Base-by-base conservation (phyloP, 75 land plant species). In the Sequoiadendron giganteum region DNA sequence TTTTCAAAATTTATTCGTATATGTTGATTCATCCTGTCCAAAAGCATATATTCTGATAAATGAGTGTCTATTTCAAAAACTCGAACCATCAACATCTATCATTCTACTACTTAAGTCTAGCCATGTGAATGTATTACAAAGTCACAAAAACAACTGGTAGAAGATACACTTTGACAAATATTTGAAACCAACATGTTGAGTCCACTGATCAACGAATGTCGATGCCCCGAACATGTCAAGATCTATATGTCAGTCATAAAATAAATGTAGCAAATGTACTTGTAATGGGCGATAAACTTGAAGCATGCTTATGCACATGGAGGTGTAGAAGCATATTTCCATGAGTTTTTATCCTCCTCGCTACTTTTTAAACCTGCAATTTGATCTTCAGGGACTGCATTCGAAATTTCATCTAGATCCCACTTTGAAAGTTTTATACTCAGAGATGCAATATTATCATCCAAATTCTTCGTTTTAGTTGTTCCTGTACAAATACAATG, bases 391-490 rank as follows among this genome's bases (percentile, higher is more conserved):
- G 87, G 88, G 2, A 87, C 88, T 82, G 84, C 54, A 82, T 82
- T 82, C n/a, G 52, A 10, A 43, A 92, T 82, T 86, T 92, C 92
- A 11, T 85, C 93, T 30, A 88, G 30, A 19, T 91, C 91, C 38
- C 79, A 55, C 30, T 90, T 75, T 3, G 85, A 73, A 68, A 92
- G 86, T n/a, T 45, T 65, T 38, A 90, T 42, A 3, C 49, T 25
- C 55, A 91, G 85, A 10, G 93, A 55, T 10, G 80, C 90, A 7
- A 89, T 79, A 90, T 90, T 90, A 25, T 86, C 87, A 16, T 90
- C 91, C 61, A 90, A 86, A 70, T 90, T 90, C 54, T 79, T 75
- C 1, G 30, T 79, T 87, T 91, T 88, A 10, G 93, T 92, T 15
- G 93, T 90, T 55, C 91, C 91, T 87, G 84, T 45, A 47, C 30